Evolutionary conservation across 345 rosid genomes (phyloP), one percentile per base, ranked within the genome.

Genomic region (Eucalyptus paniculata): DNA sequence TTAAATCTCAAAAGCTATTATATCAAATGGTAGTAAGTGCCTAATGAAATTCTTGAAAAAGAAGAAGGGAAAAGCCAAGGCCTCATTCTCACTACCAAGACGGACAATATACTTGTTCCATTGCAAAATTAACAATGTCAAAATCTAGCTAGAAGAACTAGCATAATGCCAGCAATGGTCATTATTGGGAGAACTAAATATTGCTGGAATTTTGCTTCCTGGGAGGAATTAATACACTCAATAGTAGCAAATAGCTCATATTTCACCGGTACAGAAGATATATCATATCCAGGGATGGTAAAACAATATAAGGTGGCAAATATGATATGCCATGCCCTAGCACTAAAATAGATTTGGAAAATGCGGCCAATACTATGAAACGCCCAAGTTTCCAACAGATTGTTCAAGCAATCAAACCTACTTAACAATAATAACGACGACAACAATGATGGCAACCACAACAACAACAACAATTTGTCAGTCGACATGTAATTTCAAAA

Each of bases 31-130:
- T n/a, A 30, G 72, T n/a, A 65, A 65, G 3, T 30, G 3, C 19
- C 37, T 30, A 65, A n/a, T 3, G 9, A 65, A 2, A 65, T n/a
- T n/a, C 10, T 65, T n/a, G 37, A n/a, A 65, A 65, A 30, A 30
- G 0, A 65, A 65, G 8, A n/a, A 30, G 32, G 5, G 30, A 30
- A 65, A 65, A 15, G 9, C 77, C 3, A 65, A 65, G 72, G 72
- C 5, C 37, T 28, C 14, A 9, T 62, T 62, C 34, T 62, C 37
- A 30, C 37, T 58, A 62, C 5, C 19, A 62, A 62, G 72, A 65
- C 0, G 1, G 4, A 10, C 3, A 30, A 7, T 14, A 5, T 0
- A 7, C 37, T n/a, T 7, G 10, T 7, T 65, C 11, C 37, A 30
- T 7, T n/a, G 37, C 72, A n/a, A 65, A 65, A 65, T 1, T 65